Conservation (phyloP, 768 basidiomycete genomes). For the Suillus cothurnatus region DNA sequence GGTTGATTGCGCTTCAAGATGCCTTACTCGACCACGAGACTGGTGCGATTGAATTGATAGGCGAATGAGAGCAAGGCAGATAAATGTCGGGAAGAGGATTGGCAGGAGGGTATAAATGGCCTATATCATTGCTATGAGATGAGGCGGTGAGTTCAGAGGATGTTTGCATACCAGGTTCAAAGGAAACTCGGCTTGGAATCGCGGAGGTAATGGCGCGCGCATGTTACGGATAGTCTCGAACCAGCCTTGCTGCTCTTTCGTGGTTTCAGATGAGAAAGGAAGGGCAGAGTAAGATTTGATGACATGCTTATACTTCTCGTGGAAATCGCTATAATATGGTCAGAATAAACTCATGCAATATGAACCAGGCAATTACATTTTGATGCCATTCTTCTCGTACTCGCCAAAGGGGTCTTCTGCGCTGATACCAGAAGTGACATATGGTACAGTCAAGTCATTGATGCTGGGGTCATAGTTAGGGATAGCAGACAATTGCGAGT, state of each 20-base stretch:
- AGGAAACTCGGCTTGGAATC: conserved; percentile 62
- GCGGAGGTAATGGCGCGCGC: conserved; percentile 57
- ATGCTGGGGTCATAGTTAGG: conserved; percentile 41
- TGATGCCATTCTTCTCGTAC: conserved; percentile 55
- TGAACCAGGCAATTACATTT: conserved; percentile 49
- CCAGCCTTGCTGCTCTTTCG: conserved; percentile 49
- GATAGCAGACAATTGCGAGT: not conserved
- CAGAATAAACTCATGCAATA: conserved; percentile 7
- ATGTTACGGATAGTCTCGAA: conserved; percentile 42
- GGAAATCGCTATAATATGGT: conserved; percentile 45
- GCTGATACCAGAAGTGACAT: conserved; percentile 76
- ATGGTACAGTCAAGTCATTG: conserved; percentile 82
- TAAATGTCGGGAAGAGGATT: conserved; percentile 59
- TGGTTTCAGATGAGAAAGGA: conserved; percentile 41
- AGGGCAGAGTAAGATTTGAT: conserved; percentile 56
- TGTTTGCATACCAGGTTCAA: conserved; percentile 61
- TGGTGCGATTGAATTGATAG: conserved; percentile 57
- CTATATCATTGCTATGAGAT: conserved; percentile 33
- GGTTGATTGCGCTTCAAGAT: conserved; percentile 59
- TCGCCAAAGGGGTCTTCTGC: conserved; percentile 64
- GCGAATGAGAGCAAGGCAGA: conserved; percentile 56
- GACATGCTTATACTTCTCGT: conserved; percentile 57
- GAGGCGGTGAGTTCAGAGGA: not conserved
- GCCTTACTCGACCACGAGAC: conserved; percentile 65
- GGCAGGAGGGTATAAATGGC: conserved; percentile 59